Evolutionary conservation across 2,329 filamentous ascomycete genomes (phyloP), one percentile per base, ranked within the genome.

Genomic region (Fusarium humuli): DNA sequence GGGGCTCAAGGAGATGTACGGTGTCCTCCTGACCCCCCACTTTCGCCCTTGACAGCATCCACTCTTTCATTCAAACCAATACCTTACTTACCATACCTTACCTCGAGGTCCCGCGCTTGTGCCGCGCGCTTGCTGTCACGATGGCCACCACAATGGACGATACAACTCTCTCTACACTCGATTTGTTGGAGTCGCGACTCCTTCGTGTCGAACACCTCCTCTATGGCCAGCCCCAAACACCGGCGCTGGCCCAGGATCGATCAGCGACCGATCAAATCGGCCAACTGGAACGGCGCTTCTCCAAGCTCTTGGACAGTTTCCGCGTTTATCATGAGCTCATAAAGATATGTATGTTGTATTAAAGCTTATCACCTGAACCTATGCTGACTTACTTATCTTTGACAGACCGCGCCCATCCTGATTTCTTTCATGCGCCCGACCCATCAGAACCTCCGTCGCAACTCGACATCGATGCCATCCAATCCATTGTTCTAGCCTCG

Each of bases 241-340:
- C 78, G 3, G 71, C 78, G 0, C 69, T 75, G 7, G 69, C 77
- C 4, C 78, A 82, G 16, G 71, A 82, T 23, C 77, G 78, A 18
- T 81, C 86, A 1, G 83, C 84, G 0, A 71, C 80, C 25, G 78
- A 81, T 22, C 80, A 82, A 44, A 78, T 89, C 44, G 82, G 82
- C 59, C 81, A 86, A 41, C 81, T 90, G 1, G 87, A 90, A 70
- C 82, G 81, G 54, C 85, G 86, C 27, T 87, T 90, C 73, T 79
- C 82, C 16, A 76, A 78, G 32, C 80, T 90, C 9, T 70, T 86
- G 8, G 84, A 85, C 30, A 81, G 82, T 55, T 79, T 87, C 34
- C 85, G 86, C 52, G 86, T 88, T 57, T 90, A 90, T 69, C 83
- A 82, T 29, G 87, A 90, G 70, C 81, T 90, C 9, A 80, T 90